phyloP scores from a whole-genome alignment of 1,284 basidiomycete genomes.

The Cryptococcus amylolentus region DNA sequence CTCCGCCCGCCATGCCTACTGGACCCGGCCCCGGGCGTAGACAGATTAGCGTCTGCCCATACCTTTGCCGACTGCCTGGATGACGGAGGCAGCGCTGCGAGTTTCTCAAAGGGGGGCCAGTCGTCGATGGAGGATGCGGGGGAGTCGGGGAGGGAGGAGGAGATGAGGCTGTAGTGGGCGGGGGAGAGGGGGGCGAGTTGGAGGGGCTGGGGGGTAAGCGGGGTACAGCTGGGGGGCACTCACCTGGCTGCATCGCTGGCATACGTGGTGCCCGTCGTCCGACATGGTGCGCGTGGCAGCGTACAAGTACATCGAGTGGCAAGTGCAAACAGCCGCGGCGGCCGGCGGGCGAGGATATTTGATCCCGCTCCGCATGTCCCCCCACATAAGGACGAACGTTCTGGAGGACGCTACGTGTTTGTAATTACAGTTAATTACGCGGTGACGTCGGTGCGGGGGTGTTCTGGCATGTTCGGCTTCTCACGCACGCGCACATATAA shows the following conservation, averaged over 20 bases:
- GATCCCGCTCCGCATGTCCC: too few species aligned
- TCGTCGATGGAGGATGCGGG: constrained; percentile 27
- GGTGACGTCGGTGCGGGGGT: constrained; percentile 22
- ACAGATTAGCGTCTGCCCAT: constrained; percentile 61
- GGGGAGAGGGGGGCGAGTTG: constrained; percentile 81
- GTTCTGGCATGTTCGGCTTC: not conserved
- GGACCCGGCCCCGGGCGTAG: constrained; percentile 33
- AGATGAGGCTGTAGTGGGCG: constrained; percentile 79
- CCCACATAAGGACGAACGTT: too few species aligned
- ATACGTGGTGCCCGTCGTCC: constrained; percentile 40
- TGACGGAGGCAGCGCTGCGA: constrained; percentile 58
- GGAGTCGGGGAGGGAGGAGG: constrained; percentile 59
- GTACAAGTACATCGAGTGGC: too few species aligned
- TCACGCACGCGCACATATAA: not conserved
- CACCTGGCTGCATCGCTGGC: constrained; percentile 45
- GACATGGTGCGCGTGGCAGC: not conserved
- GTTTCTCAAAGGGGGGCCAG: constrained; percentile 56
- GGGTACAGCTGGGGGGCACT: not conserved
- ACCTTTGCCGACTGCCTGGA: constrained; percentile 36
- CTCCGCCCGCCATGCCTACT: not conserved
- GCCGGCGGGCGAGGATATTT: too few species aligned
- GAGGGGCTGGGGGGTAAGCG: constrained; percentile 56
- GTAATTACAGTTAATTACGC: constrained; percentile 5
- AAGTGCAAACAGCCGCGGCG: too few species aligned
- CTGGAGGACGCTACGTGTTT: too few species aligned